Base-by-base conservation (phyloP, 441 rosid species). In the Adansonia grandidieri region DNA sequence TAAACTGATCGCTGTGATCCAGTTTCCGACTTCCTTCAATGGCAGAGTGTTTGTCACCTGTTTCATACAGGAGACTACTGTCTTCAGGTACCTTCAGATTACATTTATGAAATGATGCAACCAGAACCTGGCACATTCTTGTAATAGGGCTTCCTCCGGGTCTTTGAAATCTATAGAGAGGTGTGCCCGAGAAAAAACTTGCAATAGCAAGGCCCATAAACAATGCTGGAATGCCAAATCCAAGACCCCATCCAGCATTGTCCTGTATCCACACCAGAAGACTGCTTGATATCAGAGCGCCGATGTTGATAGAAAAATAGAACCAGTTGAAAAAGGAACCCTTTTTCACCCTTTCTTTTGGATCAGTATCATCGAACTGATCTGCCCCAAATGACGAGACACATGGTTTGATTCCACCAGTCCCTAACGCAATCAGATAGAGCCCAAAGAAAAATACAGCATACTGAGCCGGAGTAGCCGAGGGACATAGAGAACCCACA, bases 351-450 rank as follows among this genome's bases (percentile, higher is more conserved):
- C 97, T 87, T 85, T 94, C 98, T 7, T 74, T 85, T 0, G 94
- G 61, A 84, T 92, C 96, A 0, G 90, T 90, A 80, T 91, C 96
- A 81, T 95, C 97, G 82, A 95, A 93, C 84, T 95, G 98, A 67
- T 93, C 98, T 0, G 95, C 97, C 71, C 96, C 96, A 80, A 93
- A 93, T 47, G 97, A 86, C 0, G 94, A 93, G 57, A 91, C 99
- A 42, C 99, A 93, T 0, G 96, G 99, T 80, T 95, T 93, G 90
- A 95, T 95, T 17, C 98, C 98, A 78, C 98, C 97, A 9, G 97
- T 90, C 58, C 93, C 97, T 0, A 94, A 84, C 0, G 95, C 97
- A 77, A 91, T 91, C 79, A 95, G 87, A 88, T 93, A 95, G 57
- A 94, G 94, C 77, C 97, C 97, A 13, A 84, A 14, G 85, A 91